These are phyloP conservation scores for Penicillium pulvis DNA, from an alignment of 495 filamentous ascomycete species.

Conservation along the genomic window DNA sequence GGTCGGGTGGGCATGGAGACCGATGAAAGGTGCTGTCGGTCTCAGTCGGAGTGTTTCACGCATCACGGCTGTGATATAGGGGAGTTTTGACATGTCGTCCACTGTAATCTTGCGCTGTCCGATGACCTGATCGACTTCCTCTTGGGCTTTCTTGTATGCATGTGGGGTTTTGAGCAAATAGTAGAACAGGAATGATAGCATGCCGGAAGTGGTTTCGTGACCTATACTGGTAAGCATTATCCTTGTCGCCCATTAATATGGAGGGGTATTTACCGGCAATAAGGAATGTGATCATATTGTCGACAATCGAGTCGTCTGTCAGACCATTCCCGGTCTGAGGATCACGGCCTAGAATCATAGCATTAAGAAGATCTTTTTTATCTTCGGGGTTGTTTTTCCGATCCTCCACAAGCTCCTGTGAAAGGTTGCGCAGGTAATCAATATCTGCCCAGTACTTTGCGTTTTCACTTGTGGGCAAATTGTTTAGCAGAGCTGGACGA, in stretches of 20 bases:
- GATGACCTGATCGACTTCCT: slow-evolving; percentile 68
- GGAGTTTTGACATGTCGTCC: slow-evolving; percentile 67
- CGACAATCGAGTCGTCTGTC: slow-evolving; percentile 59
- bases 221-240: slow-evolving; percentile 39
- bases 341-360: slow-evolving; percentile 68
- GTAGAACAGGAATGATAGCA: slow-evolving; percentile 57
- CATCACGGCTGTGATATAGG: slow-evolving; percentile 66
- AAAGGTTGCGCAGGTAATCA: slow-evolving; percentile 52
- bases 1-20: slow-evolving; percentile 35
- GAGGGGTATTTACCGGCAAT: slow-evolving; percentile 46
- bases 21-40: slow-evolving; percentile 59
- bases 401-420: slow-evolving; percentile 61
- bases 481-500: slow-evolving; percentile 53
- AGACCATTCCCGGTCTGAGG: slow-evolving; percentile 66
- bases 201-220: slow-evolving; percentile 72
- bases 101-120: slow-evolving; percentile 63
- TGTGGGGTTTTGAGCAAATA: slow-evolving; percentile 63
- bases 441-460: slow-evolving; percentile 62
- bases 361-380: slow-evolving; percentile 70
- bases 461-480: slow-evolving; percentile 52
- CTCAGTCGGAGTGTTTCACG: slow-evolving; percentile 70
- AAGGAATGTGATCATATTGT: slow-evolving; percentile 75
- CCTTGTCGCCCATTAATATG: no score
- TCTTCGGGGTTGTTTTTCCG: slow-evolving; percentile 55
- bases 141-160: slow-evolving; percentile 59